A percentile compares a stretch with the other conserved stretches of the same genome.
phyloP scores from a whole-genome alignment of 2,329 filamentous ascomycete genomes.

The Clarireedia homoeocarpa region DNA sequence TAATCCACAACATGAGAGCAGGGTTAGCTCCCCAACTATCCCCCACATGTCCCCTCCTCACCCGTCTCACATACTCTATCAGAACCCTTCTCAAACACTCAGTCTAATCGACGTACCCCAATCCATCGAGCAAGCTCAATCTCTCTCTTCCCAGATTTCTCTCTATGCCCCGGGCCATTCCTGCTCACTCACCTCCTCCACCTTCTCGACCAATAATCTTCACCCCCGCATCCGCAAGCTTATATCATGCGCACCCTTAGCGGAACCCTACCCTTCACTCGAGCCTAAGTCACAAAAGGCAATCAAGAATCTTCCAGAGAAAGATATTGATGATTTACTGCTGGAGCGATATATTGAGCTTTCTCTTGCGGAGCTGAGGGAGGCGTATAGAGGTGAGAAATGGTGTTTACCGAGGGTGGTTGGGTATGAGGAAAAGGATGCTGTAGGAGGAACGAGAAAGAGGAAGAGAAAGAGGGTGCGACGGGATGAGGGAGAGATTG shows the following conservation, averaged over 20 bases:
- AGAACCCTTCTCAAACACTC: not conserved
- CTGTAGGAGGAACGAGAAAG: not conserved
- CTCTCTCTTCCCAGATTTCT: not conserved
- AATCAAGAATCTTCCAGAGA: slow-evolving; percentile 12
- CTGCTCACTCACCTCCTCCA: not conserved
- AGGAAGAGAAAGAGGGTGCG: not conserved
- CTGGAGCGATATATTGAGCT: slow-evolving; percentile 23
- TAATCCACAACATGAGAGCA: too few relatives aligned
- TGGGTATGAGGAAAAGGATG: slow-evolving; percentile 5
- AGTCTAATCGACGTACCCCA: slow-evolving; percentile 53
- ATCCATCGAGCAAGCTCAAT: slow-evolving; percentile 60
- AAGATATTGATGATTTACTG: slow-evolving; percentile 22
- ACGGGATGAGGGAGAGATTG: too few relatives aligned
- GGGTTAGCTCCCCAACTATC: too few relatives aligned
- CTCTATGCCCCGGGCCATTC: too few relatives aligned
- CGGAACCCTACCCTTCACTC: slow-evolving; percentile 40
- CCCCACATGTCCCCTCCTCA: not conserved
- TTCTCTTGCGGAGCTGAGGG: slow-evolving; percentile 19
- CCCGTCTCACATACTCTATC: slow-evolving; percentile 1
- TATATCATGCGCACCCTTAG: slow-evolving; percentile 34
- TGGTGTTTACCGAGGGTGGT: slow-evolving; percentile 20
- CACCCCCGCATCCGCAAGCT: slow-evolving; percentile 11
- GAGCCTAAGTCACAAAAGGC: slow-evolving; percentile 42
- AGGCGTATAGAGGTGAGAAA: slow-evolving; percentile 24
- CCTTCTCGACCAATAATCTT: slow-evolving; percentile 12